These are phyloP conservation scores for Apiotrichum akiyoshidainum DNA, from an alignment of 1,284 basidiomycete genomes.

Conservation along the genomic window DNA sequence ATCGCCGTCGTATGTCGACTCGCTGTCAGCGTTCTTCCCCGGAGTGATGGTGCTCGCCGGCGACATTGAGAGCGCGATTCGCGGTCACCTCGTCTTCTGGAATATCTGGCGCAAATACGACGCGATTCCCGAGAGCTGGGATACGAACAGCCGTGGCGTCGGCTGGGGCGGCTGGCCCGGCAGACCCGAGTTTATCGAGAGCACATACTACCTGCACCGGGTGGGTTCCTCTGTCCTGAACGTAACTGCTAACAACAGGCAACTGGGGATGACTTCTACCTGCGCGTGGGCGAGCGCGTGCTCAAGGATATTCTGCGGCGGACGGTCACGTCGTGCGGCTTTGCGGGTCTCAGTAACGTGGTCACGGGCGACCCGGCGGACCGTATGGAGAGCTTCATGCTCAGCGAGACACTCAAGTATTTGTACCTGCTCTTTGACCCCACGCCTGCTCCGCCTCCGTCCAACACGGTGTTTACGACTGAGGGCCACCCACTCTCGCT, in stretches of 20 bases:
- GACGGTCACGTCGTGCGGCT: constrained; percentile 76
- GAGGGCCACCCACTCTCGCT: constrained; percentile 86
- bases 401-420: constrained; percentile 91
- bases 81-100: constrained; percentile 79
- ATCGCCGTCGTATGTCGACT: constrained; percentile 41
- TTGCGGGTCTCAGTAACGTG: constrained; percentile 75
- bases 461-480: constrained; percentile 75
- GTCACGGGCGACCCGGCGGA: constrained; percentile 71
- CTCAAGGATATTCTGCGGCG: constrained; percentile 70
- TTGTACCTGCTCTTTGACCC: constrained; percentile 88
- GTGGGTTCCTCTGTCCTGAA: constrained; percentile 53
- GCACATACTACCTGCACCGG: constrained; percentile 87
- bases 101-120: constrained; percentile 81
- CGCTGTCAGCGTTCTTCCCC: constrained; percentile 54
- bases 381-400: constrained; percentile 87
- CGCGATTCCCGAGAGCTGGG: constrained; percentile 85
- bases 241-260: constrained; percentile 57
- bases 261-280: constrained; percentile 83
- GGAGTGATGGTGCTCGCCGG: constrained; percentile 75
- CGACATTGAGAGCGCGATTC: constrained; percentile 82
- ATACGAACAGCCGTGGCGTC: constrained; percentile 67
- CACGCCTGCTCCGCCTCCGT: constrained; percentile 66
- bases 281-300: constrained; percentile 81
- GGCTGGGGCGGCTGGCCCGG: constrained; percentile 80
- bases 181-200: constrained; percentile 85